Evolutionary conservation across 352 stramenopile species (phyloP).

Genomic region (Phytopythium chamaehyphon): DNA sequence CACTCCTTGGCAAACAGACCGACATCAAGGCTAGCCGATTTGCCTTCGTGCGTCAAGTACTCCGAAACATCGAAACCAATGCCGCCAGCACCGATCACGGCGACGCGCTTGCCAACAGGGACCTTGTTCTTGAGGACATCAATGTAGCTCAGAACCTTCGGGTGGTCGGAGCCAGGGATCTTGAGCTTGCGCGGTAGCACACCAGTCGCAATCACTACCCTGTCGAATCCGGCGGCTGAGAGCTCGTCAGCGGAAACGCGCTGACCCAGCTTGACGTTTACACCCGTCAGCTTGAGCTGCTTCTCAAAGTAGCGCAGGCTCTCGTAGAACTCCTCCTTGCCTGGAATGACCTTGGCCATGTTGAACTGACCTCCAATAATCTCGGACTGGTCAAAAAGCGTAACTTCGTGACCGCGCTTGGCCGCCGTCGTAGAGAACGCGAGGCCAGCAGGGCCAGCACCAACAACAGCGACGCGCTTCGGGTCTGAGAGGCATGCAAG

Average conservation of each 20-base stretch:
- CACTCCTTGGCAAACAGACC: slow-evolving; percentile 92
- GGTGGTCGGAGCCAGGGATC: slow-evolving; percentile 87
- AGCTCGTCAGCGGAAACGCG: slow-evolving; percentile 52
- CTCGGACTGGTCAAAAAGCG: slow-evolving; percentile 89
- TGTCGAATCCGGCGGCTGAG: slow-evolving; percentile 66
- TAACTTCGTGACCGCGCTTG: slow-evolving; percentile 90
- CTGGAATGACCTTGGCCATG: slow-evolving; percentile 95
- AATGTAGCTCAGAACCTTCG: slow-evolving; percentile 93
- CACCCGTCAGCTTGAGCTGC: slow-evolving; percentile 79
- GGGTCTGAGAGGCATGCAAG: no score
- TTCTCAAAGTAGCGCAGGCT: slow-evolving; percentile 95
- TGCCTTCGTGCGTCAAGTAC: slow-evolving; percentile 87
- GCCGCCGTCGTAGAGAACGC: slow-evolving; percentile 88
- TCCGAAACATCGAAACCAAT: slow-evolving; percentile 99
- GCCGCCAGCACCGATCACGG: slow-evolving; percentile 94
- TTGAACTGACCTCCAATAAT: slow-evolving; percentile 95
- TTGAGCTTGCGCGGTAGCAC: slow-evolving; percentile 87
- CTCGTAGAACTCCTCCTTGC: slow-evolving; percentile 98
- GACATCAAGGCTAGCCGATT: slow-evolving; percentile 63
- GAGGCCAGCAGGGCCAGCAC: slow-evolving; percentile 92
- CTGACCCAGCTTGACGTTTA: slow-evolving; percentile 77
- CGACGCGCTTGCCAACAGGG: slow-evolving; percentile 90
- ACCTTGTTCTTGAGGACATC: slow-evolving; percentile 92
- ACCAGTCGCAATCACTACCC: slow-evolving; percentile 95
- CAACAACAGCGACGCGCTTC: slow-evolving; percentile 88